These are phyloP conservation scores for Polytrichum formosum DNA, from an alignment of 225 moss, liverwort and hornwort genomes.

Conservation along the genomic window DNA sequence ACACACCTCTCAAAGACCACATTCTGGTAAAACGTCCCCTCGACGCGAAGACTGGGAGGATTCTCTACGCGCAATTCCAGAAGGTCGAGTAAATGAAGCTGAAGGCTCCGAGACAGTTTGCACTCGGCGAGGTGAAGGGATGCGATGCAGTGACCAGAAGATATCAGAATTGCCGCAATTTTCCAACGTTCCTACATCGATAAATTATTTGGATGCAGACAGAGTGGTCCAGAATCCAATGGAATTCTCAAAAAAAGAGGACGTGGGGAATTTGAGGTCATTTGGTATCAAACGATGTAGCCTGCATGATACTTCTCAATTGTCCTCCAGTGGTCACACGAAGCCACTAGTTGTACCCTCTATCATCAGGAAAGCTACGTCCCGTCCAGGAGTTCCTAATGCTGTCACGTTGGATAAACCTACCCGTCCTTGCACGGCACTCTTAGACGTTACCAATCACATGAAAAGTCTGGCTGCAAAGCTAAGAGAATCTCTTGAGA, in stretches of 20 bases:
- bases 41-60: conserved; percentile 8
- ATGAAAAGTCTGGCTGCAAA: conserved; percentile 10
- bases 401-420: not conserved
- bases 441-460: conserved; percentile 20
- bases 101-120: not conserved
- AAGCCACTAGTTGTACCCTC: not conserved
- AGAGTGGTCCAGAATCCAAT: not conserved
- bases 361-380: not conserved
- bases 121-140: not conserved
- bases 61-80: conserved; percentile 2
- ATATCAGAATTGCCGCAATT: not conserved
- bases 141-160: not conserved
- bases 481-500: conserved; percentile 26
- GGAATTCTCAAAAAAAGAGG: not conserved
- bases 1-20: conserved; percentile 9
- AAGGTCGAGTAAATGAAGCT: conserved; percentile 1
- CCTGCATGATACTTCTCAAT: no score
- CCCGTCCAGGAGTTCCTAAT: not conserved
- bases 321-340: not conserved
- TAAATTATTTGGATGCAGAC: not conserved
- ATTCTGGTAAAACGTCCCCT: not conserved
- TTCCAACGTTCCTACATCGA: not conserved
- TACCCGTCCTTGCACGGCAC: conserved; percentile 8
- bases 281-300: no score
- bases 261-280: not conserved